phyloP scores from a whole-genome alignment of 2,329 filamentous ascomycete species.

The Rutstroemia sp. region DNA sequence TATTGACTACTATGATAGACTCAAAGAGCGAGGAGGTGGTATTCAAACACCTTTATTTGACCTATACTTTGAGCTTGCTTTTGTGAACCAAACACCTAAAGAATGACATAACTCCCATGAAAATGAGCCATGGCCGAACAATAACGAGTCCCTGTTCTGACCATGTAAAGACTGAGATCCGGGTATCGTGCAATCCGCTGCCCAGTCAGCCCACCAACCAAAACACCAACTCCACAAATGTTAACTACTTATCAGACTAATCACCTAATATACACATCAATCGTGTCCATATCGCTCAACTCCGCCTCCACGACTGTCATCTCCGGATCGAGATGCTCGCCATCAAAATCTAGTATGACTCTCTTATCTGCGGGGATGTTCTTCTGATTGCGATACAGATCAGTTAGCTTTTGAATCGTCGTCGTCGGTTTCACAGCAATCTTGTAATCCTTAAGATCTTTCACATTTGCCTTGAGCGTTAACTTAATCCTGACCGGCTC shows the following conservation, averaged over 20 bases:
- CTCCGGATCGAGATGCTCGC: slow-evolving; percentile 58
- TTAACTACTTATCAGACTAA: not conserved
- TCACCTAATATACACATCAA: slow-evolving; percentile 52
- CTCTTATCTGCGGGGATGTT: slow-evolving; percentile 42
- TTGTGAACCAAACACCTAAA: no score
- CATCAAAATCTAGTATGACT: slow-evolving; percentile 66
- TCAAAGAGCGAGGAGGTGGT: no score
- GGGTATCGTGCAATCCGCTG: no score
- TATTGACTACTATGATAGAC: no score
- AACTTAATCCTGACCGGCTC: slow-evolving; percentile 37
- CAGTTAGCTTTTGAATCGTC: slow-evolving; percentile 53
- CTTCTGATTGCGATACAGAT: slow-evolving; percentile 50
- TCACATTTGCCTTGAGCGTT: slow-evolving; percentile 41
- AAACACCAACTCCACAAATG: no score
- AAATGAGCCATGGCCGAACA: no score
- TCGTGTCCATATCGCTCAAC: slow-evolving; percentile 64
- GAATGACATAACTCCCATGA: no score
- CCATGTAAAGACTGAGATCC: no score
- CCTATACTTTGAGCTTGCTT: no score
- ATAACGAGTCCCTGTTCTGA: no score
- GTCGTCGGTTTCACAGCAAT: slow-evolving; percentile 48
- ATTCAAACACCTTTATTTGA: no score
- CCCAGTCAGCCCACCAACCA: no score
- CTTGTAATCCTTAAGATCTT: slow-evolving; percentile 42
- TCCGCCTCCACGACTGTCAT: slow-evolving; percentile 58